phyloP scores from a whole-genome alignment of 1,284 basidiomycete species.

The Kwoniella shivajii region DNA sequence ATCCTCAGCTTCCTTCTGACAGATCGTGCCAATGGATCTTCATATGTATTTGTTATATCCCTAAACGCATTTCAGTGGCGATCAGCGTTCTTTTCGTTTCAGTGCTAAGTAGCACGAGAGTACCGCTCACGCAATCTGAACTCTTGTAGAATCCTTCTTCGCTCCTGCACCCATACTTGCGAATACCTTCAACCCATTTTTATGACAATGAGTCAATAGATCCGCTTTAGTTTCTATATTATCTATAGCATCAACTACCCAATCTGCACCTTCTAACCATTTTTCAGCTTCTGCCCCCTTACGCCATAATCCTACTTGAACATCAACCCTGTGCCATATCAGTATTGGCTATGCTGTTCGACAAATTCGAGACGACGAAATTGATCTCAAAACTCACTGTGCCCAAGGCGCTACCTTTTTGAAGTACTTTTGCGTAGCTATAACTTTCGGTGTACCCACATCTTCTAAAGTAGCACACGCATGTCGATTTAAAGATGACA shows the following conservation, averaged over 20 bases:
- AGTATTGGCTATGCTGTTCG: not conserved
- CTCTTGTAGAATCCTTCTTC: constrained; percentile 89
- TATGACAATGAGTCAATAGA: constrained; percentile 78
- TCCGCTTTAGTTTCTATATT: constrained; percentile 95
- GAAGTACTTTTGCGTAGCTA: constrained; percentile 72
- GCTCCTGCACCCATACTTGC: constrained; percentile 98
- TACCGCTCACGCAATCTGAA: constrained; percentile 70
- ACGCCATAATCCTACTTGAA: constrained; percentile 78
- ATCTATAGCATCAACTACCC: constrained; percentile 95
- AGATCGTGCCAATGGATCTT: constrained; percentile 90
- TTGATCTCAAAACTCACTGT: constrained; percentile 41
- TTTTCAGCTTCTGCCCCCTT: constrained; percentile 67
- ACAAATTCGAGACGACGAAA: not conserved
- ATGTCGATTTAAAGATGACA: constrained; percentile 91
- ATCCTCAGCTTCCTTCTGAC: constrained; percentile 79
- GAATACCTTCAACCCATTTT: constrained; percentile 80
- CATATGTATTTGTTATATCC: constrained; percentile 89
- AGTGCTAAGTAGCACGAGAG: not conserved
- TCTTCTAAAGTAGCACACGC: constrained; percentile 88
- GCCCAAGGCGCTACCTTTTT: constrained; percentile 67
- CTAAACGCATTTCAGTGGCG: constrained; percentile 47
- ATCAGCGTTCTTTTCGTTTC: too few relatives aligned
- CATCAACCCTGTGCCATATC: constrained; percentile 66
- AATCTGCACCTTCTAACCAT: constrained; percentile 78
- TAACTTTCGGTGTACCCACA: constrained; percentile 93